Evolutionary conservation across 129 eudicot species (phyloP).

Genomic region (Oenanthe sinensis): DNA sequence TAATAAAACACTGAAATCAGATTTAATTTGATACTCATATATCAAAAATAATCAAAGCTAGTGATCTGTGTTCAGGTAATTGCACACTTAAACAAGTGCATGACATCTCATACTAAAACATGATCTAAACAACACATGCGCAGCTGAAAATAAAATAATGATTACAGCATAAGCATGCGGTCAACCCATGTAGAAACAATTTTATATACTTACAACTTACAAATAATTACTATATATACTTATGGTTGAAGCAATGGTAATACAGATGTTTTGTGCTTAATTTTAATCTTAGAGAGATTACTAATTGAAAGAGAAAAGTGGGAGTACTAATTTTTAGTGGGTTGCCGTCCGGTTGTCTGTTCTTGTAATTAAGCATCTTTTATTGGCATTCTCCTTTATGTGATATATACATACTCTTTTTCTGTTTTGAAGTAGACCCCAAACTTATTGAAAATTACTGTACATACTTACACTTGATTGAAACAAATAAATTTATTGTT

Average conservation of each 20-base stretch:
- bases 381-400: not conserved
- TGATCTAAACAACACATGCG: not conserved
- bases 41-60: not conserved
- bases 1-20: too few relatives aligned
- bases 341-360: not conserved
- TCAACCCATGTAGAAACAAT: constrained; percentile 4
- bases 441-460: too few relatives aligned
- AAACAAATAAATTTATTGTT: too few relatives aligned
- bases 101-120: not conserved
- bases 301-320: not conserved
- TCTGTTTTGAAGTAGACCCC: too few relatives aligned
- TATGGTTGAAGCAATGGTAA: not conserved
- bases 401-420: not conserved
- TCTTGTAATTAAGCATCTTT: not conserved
- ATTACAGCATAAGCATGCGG: constrained; percentile 5
- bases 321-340: not conserved
- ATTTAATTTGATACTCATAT: too few relatives aligned
- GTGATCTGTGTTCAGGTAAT: not conserved
- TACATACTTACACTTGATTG: too few relatives aligned
- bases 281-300: not conserved
- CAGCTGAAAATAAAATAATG: not conserved
- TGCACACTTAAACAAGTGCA: not conserved
- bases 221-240: not conserved
- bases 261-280: not conserved
- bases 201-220: not conserved